A percentile compares a stretch with the other conserved stretches of the same genome.
Conservation (phyloP, 345 rosid species). For the Arabis hirsuta region DNA sequence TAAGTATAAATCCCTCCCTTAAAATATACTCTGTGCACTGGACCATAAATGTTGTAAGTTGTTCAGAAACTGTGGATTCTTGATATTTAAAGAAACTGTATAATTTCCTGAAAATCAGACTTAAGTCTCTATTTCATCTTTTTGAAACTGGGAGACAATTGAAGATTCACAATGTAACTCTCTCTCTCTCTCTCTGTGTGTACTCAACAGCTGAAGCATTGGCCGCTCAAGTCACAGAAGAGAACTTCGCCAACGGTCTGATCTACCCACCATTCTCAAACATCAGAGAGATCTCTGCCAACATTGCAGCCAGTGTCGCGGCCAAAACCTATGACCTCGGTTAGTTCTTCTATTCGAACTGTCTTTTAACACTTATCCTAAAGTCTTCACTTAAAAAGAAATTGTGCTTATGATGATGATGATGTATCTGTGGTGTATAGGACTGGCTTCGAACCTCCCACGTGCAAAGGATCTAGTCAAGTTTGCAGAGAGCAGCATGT, state of each 20-base stretch:
- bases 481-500: conserved; percentile 95
- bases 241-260: conserved; percentile 71
- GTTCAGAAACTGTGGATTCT: background rate
- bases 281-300: conserved; percentile 89
- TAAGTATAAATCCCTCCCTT: conserved; percentile 49
- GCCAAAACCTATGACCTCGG: conserved; percentile 94
- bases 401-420: conserved; percentile 1
- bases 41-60: background rate
- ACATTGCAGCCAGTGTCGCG: conserved; percentile 87
- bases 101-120: background rate
- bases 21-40: background rate
- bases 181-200: background rate
- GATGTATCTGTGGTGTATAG: conserved; percentile 45
- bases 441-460: conserved; percentile 89
- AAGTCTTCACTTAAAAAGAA: background rate
- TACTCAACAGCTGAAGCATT: conserved; percentile 79
- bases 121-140: too few species aligned
- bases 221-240: conserved; percentile 77
- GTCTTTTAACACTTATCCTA: background rate
- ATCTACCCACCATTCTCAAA: conserved; percentile 92
- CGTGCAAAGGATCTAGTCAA: conserved; percentile 79
- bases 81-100: background rate
- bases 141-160: background rate
- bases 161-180: conserved; percentile 2
- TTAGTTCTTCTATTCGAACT: conserved; percentile 45